Evolutionary conservation across 2,329 filamentous ascomycete species (phyloP), one percentile per base, ranked within the genome.

Genomic region (Neoascochyta sp.): DNA sequence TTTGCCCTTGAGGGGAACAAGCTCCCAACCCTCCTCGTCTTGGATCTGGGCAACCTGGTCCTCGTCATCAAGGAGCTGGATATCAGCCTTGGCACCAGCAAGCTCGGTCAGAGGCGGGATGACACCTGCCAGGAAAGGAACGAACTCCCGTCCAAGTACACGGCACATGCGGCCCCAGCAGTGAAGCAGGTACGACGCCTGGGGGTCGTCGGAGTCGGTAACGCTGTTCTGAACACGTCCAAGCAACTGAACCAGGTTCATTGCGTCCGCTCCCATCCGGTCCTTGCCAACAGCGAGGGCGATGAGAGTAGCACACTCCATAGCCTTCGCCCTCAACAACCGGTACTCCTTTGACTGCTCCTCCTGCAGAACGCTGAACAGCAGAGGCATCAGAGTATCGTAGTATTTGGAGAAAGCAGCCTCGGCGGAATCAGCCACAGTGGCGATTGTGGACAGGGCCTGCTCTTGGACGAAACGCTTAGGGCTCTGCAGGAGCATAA

Each of bases 91-190:
- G 30, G 92, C 89, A 50, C 86, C 85, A 16, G 90, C 92, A 43
- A 96, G 76, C 57, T 93, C 83, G 35, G 95, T 75, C 33, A 98
- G 74, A 12, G 92, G 92, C 5, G 90, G 90, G 80, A 98, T 96
- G 41, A 98, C 92, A 27, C 80, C 89, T 20, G 83, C 80, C 31
- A 98, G 74, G 71, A 93, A 98, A 10, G 89, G 89, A 9, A 96
- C 73, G 64, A 98, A 98, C 51, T 95, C 89, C 26, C 77, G 70
- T 12, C 85, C 88, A 42, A 98, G 76, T 16, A 98, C 90, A 45
- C 92, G 83, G 66, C 90, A 96, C 92, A 98, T 98, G 27, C 92
- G 81, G 29, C 92, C 92, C 92, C 92, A 98, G 69, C 92, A 98
- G 72, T 98, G 92, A 67, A 98, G 86, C 19, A 98, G 75, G 62